Conservation (phyloP, 257 asterid species). For the Petrea volubilis region DNA sequence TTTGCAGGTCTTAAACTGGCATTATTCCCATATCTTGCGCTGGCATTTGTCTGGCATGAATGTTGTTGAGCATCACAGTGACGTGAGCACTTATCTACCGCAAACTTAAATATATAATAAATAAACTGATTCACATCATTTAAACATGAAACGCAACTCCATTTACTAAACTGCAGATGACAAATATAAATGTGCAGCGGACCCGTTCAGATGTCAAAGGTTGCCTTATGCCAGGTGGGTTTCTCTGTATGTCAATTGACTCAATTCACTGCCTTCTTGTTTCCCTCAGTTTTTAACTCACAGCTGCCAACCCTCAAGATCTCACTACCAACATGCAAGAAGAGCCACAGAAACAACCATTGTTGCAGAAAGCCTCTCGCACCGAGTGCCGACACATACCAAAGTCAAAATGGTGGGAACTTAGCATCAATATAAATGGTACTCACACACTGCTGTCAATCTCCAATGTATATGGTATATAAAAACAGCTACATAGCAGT, state of each 20-base stretch:
- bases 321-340: neutral
- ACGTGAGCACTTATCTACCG: neutral
- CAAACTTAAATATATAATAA: neutral
- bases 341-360: neutral
- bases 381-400: neutral
- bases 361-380: neutral
- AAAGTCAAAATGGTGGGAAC: neutral
- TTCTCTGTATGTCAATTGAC: neutral
- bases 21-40: neutral
- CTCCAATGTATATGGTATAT: neutral
- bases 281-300: neutral
- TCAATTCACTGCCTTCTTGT: neutral
- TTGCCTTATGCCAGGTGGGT: neutral
- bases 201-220: neutral
- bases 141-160: neutral
- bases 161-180: neutral
- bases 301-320: neutral
- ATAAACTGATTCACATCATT: neutral
- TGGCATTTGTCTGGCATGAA: neutral
- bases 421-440: neutral
- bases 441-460: neutral
- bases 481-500: neutral
- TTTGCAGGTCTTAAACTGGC: neutral
- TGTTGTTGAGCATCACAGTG: conserved; percentile 7
- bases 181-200: too few species aligned